phyloP scores from a whole-genome alignment of 441 rosid species.

The Croton setiger region DNA sequence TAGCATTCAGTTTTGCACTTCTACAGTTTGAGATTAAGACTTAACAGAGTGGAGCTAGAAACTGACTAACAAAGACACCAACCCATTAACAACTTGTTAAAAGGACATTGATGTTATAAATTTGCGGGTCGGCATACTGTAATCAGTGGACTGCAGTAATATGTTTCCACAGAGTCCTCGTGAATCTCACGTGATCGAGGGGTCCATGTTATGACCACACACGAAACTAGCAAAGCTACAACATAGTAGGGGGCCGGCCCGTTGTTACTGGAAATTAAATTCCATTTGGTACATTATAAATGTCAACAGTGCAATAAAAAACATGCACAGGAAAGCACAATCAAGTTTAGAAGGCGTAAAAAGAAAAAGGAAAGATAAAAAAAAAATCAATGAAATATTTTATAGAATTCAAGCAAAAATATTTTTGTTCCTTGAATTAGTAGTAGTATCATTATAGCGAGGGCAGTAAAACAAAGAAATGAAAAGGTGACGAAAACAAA shows the following conservation, averaged over 20 bases:
- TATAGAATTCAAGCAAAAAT: background rate
- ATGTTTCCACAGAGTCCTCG: slow-evolving; percentile 28
- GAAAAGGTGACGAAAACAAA: slow-evolving; percentile 7
- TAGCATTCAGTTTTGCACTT: background rate
- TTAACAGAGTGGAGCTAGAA: background rate
- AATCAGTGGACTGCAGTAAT: slow-evolving; percentile 17
- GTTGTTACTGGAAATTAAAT: slow-evolving; percentile 20
- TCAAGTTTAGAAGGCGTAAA: background rate
- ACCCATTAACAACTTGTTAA: background rate
- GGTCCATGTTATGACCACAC: slow-evolving; percentile 30
- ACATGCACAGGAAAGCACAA: background rate
- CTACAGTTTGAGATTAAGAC: background rate
- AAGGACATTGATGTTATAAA: background rate
- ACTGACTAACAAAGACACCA: background rate
- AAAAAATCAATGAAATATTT: background rate
- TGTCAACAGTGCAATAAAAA: slow-evolving; percentile 19
- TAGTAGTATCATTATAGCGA: slow-evolving; percentile 1
- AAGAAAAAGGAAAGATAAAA: background rate
- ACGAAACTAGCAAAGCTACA: slow-evolving; percentile 27
- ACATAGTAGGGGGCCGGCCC: slow-evolving; percentile 66
- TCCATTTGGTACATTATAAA: slow-evolving; percentile 24
- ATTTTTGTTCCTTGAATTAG: background rate
- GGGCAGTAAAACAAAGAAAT: too few species aligned
- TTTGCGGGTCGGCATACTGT: background rate
- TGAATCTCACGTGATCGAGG: slow-evolving; percentile 49